Evolutionary conservation across 2,329 filamentous ascomycete genomes (phyloP), one percentile per base, ranked within the genome.

Genomic region (Fulvia fulva): DNA sequence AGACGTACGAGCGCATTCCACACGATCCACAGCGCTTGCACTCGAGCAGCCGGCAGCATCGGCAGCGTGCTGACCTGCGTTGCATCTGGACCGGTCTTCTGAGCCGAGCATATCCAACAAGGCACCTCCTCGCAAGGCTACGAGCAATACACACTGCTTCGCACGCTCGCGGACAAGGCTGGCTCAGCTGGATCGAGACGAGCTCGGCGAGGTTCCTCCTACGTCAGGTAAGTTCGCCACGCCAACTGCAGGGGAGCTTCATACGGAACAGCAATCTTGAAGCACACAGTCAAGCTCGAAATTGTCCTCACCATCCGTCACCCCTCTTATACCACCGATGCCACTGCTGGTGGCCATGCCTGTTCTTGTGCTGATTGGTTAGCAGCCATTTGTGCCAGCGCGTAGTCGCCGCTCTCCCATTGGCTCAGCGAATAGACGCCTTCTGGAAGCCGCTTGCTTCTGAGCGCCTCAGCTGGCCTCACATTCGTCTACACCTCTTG

Each of bases 301-400:
- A 26, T 26, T 50, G 16, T 32, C 25, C 47, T 32, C 16, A 32
- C n/a, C 47, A 41, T 12, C 7, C 30, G 55, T 21, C 12, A 9
- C 51, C 47, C 56, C 43, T 60, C 52, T 60, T 51, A 60, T 60
- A 60, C 45, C 57, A 51, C 55, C 28, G 58, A 68, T 57, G 55
- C 62, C 19, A 53, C 46, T 61, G 45, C 52, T 19, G 64, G 62
- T 59, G 55, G 62, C 62, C 65, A 68, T 63, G 51, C 44, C 63
- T 45, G 26, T 59, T 9, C 23, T 22, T 19, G 52, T 58, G 58
- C 57, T 65, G 62, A 63, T 67, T 65, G 63, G 59, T 55, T 32
- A 30, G 34, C 54, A 58, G 61, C 34, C 28, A 49, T 30, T 45
- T 55, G 45, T 45, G 41, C 19, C 14, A 45, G 51, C 53, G 58